phyloP scores from a whole-genome alignment of 192 early-diverging fungal species.

The Oehlia diaphana region DNA sequence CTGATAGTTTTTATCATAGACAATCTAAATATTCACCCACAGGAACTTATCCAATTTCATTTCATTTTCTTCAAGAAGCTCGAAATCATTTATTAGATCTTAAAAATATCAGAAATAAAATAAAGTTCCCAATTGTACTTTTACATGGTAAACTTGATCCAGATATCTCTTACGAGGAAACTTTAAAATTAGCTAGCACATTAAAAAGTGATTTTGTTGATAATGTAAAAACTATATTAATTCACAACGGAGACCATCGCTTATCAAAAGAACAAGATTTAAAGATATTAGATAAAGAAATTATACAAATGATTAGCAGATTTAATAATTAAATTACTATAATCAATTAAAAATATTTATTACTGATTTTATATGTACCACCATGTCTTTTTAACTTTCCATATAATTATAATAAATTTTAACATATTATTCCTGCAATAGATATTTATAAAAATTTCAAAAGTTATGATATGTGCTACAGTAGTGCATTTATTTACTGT shows the following conservation, averaged over 20 bases:
- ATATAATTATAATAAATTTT: too few species aligned
- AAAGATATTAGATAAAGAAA: background rate
- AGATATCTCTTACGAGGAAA: background rate
- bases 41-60: conserved; percentile 11
- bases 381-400: too few species aligned
- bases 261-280: conserved; percentile 20
- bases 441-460: too few species aligned
- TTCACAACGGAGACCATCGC: background rate
- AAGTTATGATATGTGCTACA: too few species aligned
- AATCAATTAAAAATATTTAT: too few species aligned
- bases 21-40: conserved; percentile 10
- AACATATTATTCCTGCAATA: too few species aligned
- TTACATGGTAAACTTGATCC: conserved; percentile 2
- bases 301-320: background rate
- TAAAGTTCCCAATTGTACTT: background rate
- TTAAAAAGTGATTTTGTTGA: background rate
- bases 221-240: background rate
- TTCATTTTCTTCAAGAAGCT: conserved; percentile 16
- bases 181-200: background rate
- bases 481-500: too few species aligned
- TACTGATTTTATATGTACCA: too few species aligned
- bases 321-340: too few species aligned
- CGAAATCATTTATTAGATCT: background rate
- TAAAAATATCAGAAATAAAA: background rate
- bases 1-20: conserved; percentile 2